Conservation (phyloP, 306 rosid species). For the Sicyos edulis region DNA sequence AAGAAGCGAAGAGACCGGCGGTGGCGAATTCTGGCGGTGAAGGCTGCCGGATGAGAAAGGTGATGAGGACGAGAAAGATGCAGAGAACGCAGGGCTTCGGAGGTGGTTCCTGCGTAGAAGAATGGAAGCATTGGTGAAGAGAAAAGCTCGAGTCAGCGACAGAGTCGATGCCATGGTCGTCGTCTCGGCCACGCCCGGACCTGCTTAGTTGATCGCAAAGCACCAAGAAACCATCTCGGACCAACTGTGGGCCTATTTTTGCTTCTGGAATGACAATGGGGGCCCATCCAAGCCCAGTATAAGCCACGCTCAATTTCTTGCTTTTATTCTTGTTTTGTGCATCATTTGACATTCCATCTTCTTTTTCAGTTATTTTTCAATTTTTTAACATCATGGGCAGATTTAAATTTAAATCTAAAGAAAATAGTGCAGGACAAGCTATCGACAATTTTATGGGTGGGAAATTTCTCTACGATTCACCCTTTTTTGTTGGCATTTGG, state of each 20-base stretch:
- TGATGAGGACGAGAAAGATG: background rate
- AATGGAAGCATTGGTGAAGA: slow-evolving; percentile 8
- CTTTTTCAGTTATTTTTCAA: too few relatives aligned
- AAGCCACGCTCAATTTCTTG: too few relatives aligned
- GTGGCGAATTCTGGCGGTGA: slow-evolving; percentile 63
- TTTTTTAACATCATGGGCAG: too few relatives aligned
- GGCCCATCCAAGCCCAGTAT: too few relatives aligned
- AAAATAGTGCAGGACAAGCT: too few relatives aligned
- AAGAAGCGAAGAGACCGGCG: slow-evolving; percentile 46
- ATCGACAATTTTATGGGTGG: too few relatives aligned
- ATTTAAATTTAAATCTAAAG: too few relatives aligned
- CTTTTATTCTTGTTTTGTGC: too few relatives aligned
- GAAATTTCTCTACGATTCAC: too few relatives aligned
- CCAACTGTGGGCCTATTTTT: background rate
- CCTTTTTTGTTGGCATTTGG: too few relatives aligned
- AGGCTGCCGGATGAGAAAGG: slow-evolving; percentile 16
- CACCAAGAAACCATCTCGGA: background rate
- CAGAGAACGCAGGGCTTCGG: background rate
- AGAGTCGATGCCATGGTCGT: slow-evolving; percentile 9
- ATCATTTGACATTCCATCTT: too few relatives aligned
- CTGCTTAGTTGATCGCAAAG: background rate
- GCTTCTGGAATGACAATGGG: too few relatives aligned
- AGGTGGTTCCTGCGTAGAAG: background rate
- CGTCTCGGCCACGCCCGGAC: background rate
- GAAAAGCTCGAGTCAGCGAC: background rate